Percentiles rank a stretch among this genome's conserved stretches.
These are phyloP conservation scores for Mycotypha africana DNA, from an alignment of 371 early-diverging fungal genomes.

Conservation along the genomic window DNA sequence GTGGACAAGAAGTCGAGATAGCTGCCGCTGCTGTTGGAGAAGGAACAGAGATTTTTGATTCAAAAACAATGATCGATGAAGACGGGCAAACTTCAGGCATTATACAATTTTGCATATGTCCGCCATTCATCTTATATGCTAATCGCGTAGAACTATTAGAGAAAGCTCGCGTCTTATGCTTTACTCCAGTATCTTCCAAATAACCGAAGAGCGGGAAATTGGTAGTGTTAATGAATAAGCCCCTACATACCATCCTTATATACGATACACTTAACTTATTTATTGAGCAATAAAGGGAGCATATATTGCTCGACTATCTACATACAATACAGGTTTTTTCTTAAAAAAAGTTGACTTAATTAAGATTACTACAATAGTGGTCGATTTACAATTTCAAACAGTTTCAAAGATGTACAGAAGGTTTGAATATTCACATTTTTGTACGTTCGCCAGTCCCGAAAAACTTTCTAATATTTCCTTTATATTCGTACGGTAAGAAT, in stretches of 20 bases:
- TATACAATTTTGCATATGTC: conserved; percentile 32
- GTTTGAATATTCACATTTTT: conserved; percentile 11
- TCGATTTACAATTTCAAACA: no score
- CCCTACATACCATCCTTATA: no score
- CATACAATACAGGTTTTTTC: no score
- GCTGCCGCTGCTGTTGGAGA: conserved; percentile 38
- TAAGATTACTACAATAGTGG: no score
- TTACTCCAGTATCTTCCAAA: neutral
- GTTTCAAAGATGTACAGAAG: no score
- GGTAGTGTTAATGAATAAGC: no score
- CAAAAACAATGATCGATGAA: conserved; percentile 31
- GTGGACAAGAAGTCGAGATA: conserved; percentile 42
- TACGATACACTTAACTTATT: no score
- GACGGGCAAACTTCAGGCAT: conserved; percentile 29
- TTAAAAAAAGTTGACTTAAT: no score
- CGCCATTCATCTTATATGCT: conserved; percentile 28
- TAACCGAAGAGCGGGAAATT: no score
- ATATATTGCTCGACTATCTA: no score
- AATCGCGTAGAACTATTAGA: conserved; percentile 21
- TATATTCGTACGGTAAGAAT: conserved; percentile 61
- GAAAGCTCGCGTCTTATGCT: conserved; percentile 33
- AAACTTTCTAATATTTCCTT: conserved; percentile 39
- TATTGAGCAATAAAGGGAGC: no score
- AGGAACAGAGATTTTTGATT: conserved; percentile 32
- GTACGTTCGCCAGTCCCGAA: conserved; percentile 40